Base-by-base conservation (phyloP, 805 yeast genomes). In the Starmerella gropengiesseri region DNA sequence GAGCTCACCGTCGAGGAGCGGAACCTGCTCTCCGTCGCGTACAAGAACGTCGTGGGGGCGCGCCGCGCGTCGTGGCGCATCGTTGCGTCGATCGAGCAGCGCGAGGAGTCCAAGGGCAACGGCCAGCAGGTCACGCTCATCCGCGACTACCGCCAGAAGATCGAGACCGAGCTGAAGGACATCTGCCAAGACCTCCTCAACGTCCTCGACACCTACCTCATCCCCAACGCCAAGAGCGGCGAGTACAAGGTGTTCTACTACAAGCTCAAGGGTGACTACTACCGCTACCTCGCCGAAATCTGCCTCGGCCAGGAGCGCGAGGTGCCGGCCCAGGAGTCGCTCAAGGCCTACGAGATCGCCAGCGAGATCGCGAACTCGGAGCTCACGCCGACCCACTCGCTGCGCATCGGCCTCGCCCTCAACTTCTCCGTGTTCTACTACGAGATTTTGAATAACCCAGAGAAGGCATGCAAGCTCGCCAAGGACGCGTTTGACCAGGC, bases 51-150 rank as follows among this genome's bases (percentile, higher is more conserved):
- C 45, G 89, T 89, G 65, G 98, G 98, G 63, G 95, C 97, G 50
- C 89, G 97, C 63, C 91, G 98, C 71, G 98, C 98, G 51, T 86
- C 96, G 43, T 89, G 98, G 98, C 85, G 98, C 78, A 87, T 91
- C 62, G 96, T 91, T 44, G 86, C 96, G 38, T 86, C 96, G 41
- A 89, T 91, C 60, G 98, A 89, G 71, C 98, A 89, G 71, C 93
- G 91, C 71, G 98, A 89, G 70, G 98, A 89, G 70, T 86, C 94
- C 56, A 87, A 89, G 75, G 95, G 94, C 62, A 84, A 85, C 64
- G 86, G 83, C 62, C 60, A 57, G 47, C 97, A 89, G 70, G 95
- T 86, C 48, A 63, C 75, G 51, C 80, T 87, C 65, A 89, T 91
- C 68, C 82, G 91, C 65, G 87, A 83, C 51, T 89, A 91, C 77